Percentiles rank a stretch among this genome's conserved stretches.
Evolutionary conservation across 345 rosid genomes (phyloP).

Genomic region (Salix viminalis): DNA sequence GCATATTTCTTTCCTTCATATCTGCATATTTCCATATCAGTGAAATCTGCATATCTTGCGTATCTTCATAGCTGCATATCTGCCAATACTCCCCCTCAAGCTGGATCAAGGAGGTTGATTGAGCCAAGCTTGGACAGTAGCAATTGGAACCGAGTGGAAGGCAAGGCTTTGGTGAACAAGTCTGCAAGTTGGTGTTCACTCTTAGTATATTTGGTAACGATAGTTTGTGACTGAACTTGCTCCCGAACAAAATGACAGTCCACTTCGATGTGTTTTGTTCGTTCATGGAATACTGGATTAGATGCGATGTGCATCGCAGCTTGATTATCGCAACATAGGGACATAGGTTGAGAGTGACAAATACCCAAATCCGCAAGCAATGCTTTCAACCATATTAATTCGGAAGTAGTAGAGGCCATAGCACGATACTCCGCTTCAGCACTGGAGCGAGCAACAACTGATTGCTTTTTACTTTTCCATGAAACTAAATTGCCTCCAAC

Average conservation of each 20-base stretch:
- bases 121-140: not conserved
- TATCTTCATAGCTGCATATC: no score
- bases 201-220: not conserved
- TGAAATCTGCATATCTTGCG: fast-evolving
- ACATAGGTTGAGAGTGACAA: not conserved
- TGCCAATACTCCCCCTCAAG: no score
- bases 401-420: fast-evolving
- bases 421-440: fast-evolving
- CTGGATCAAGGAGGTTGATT: not conserved
- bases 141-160: not conserved
- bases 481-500: not conserved
- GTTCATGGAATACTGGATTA: not conserved
- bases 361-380: not conserved
- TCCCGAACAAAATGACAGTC: no score
- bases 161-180: not conserved
- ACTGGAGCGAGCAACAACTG: not conserved
- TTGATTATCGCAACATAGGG: not conserved
- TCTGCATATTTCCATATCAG: no score
- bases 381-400: not conserved
- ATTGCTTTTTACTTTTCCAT: no score
- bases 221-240: no score
- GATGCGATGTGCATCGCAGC: not conserved
- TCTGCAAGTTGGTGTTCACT: not conserved
- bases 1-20: no score
- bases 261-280: not conserved